Evolutionary conservation across 306 rosid species (phyloP).

Genomic region (Cicer bijugum): DNA sequence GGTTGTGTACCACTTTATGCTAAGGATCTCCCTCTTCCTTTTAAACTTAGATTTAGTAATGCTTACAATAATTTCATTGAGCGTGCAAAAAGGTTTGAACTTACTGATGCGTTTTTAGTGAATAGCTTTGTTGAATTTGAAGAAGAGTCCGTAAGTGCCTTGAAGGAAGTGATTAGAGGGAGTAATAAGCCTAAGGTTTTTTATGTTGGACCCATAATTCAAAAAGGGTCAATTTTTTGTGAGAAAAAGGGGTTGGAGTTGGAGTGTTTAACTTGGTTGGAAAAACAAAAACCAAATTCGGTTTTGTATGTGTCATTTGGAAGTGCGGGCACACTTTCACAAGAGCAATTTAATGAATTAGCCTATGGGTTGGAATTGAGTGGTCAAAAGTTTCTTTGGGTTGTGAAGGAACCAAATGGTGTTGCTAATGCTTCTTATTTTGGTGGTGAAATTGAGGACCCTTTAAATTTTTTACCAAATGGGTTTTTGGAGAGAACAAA

Average conservation of each 20-base stretch:
- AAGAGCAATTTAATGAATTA: constrained; percentile 39
- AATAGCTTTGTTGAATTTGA: constrained; percentile 43
- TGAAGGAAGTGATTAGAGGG: not conserved
- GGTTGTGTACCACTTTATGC: constrained; percentile 36
- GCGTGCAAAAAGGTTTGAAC: not conserved
- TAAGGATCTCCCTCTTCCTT: constrained; percentile 32
- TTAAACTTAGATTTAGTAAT: constrained; percentile 10
- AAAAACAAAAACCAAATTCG: constrained; percentile 40
- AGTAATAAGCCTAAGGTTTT: constrained; percentile 16
- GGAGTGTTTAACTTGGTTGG: constrained; percentile 44
- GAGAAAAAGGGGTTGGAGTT: not conserved
- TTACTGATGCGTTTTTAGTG: constrained; percentile 41
- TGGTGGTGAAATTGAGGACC: constrained; percentile 16
- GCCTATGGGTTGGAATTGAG: constrained; percentile 48
- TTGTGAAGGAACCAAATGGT: constrained; percentile 39
- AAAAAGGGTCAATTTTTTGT: constrained; percentile 14
- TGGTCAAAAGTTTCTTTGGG: constrained; percentile 46
- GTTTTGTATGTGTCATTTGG: constrained; percentile 50
- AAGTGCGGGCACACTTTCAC: constrained; percentile 21
- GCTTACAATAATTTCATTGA: constrained; percentile 26
- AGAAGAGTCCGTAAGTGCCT: constrained; percentile 2
- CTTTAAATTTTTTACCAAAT: constrained; percentile 37
- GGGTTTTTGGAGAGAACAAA: constrained; percentile 47
- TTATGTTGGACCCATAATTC: constrained; percentile 52
- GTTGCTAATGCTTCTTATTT: constrained; percentile 25